These are phyloP conservation scores for Ehretia macrophylla DNA, from an alignment of 257 asterid species.

Conservation along the genomic window DNA sequence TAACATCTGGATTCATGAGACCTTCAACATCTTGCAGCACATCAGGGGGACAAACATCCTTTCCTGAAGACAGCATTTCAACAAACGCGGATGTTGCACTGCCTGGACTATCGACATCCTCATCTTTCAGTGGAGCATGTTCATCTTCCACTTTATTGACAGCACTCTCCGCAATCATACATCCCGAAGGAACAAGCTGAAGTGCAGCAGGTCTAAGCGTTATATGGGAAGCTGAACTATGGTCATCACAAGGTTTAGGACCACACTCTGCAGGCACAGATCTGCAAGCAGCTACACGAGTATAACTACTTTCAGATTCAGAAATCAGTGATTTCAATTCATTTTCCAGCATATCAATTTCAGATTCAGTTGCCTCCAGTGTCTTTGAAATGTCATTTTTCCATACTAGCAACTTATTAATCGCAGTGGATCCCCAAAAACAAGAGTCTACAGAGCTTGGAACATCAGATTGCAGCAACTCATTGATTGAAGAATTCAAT, in stretches of 20 bases:
- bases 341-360: conserved; percentile 84
- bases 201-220: conserved; percentile 32
- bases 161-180: conserved; percentile 42
- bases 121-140: conserved; percentile 27
- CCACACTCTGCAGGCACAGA: conserved; percentile 37
- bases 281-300: conserved; percentile 38
- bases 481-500: conserved; percentile 57
- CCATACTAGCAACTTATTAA: conserved; percentile 67
- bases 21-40: conserved; percentile 21
- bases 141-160: conserved; percentile 30
- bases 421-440: conserved; percentile 51
- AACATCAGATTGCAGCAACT: conserved; percentile 61
- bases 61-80: conserved; percentile 33
- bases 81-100: conserved; percentile 55
- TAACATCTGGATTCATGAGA: conserved; percentile 13
- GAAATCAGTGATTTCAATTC: conserved; percentile 55
- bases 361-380: conserved; percentile 75
- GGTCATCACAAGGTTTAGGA: conserved; percentile 37
- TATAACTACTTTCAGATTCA: conserved; percentile 27
- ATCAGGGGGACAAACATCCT: conserved; percentile 25
- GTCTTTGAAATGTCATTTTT: conserved; percentile 66
- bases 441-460: conserved; percentile 44
- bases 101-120: conserved; percentile 60
- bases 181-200: conserved; percentile 22
- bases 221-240: conserved; percentile 27